These are phyloP conservation scores for Nemophila menziesii DNA, from an alignment of 257 asterid genomes.

Conservation along the genomic window DNA sequence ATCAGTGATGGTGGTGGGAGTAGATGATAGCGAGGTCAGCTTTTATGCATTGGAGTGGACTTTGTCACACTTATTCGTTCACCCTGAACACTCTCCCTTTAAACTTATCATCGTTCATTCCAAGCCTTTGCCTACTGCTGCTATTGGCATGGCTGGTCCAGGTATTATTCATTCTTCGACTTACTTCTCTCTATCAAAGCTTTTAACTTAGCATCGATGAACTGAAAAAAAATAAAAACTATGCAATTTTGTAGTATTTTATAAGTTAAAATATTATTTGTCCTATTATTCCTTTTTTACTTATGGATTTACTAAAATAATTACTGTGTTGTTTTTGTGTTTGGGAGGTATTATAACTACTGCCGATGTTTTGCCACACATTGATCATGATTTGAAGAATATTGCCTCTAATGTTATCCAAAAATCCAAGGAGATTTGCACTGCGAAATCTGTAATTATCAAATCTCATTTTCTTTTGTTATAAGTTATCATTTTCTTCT, in stretches of 20 bases:
- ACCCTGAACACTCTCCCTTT: slow-evolving; percentile 31
- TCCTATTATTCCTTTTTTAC: no score
- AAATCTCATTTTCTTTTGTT: neutral
- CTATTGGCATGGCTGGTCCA: neutral
- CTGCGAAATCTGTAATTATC: slow-evolving; percentile 46
- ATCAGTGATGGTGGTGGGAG: slow-evolving; percentile 68
- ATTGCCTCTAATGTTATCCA: slow-evolving; percentile 49
- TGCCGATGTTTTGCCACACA: slow-evolving; percentile 50
- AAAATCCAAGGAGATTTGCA: slow-evolving; percentile 47
- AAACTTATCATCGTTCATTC: slow-evolving; percentile 59
- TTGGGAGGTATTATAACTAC: slow-evolving; percentile 23
- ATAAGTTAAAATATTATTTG: no score
- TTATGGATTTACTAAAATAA: no score
- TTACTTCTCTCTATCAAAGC: no score
- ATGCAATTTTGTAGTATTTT: no score
- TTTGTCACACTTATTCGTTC: slow-evolving; percentile 48
- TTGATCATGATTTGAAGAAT: slow-evolving; percentile 60
- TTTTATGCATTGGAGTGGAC: slow-evolving; percentile 73
- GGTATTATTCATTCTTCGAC: neutral
- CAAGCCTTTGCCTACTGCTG: slow-evolving; percentile 32
- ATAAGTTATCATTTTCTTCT: neutral
- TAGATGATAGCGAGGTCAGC: slow-evolving; percentile 80
- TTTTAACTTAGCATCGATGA: no score
- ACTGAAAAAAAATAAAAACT: no score
- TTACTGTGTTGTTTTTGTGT: neutral